Base-by-base conservation (phyloP, 495 filamentous ascomycete species). In the Neurospora intermedia region DNA sequence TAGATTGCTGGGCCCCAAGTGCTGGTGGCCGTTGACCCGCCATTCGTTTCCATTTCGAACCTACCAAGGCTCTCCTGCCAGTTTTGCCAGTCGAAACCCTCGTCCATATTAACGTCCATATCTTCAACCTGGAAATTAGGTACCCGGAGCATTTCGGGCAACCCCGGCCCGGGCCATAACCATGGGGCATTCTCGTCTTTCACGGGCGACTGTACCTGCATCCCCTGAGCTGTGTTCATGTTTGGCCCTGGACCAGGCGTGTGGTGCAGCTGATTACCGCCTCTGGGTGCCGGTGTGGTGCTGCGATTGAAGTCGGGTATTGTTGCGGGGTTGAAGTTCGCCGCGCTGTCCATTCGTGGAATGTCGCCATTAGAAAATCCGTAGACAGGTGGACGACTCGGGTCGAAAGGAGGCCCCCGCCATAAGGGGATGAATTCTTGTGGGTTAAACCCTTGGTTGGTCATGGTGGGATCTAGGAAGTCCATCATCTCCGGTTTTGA, bases 51-150 rank as follows among this genome's bases (percentile, higher is more conserved):
- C n/a, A 80, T 73, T 74, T 81, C 80, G 11, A 78, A 82, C 70
- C 74, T 70, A 45, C 76, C 77, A 69, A 82, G 41, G 31, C 75
- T 82, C 70, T 85, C 83, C 73, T 85, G 80, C 81, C 82, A 86
- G 46, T 75, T 83, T 75, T 86, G 83, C 84, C 84, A 86, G 72
- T 84, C 82, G 69, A 86, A 84, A 1, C 78, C 77, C 4, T 85
- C 84, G 18, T 82, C 80, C 69, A 81, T 77, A 23, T 83, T 83
- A 69, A 84, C 81, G 39, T 84, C 81, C 23, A 81, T 69, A 15
- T 85, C 84, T 15, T 81, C 80, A 0, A 43, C 38, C n/a, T 42
- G 74, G 35, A 82, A 71, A 39, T 78, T 77, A 7, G 75, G 73
- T 70, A 71, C 70, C 20, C 72, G 75, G 27, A 78, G 42, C 31